Conservation (phyloP, 129 eudicot species). For the Chrysanthemum lavandulifolium region DNA sequence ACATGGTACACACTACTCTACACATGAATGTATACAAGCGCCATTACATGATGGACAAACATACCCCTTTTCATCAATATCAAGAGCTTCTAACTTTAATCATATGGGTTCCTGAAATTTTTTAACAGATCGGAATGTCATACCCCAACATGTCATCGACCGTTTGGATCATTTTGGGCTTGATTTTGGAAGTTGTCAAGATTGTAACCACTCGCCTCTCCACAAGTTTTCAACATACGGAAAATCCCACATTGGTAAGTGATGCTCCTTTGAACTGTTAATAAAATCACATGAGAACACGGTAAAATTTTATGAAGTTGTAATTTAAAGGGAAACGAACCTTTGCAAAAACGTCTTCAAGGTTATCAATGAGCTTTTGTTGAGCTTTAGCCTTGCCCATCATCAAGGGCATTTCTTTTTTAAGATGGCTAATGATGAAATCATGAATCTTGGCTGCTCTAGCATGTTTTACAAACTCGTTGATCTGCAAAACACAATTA, state of each 20-base stretch:
- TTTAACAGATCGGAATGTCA: constrained; percentile 86
- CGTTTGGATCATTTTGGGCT: constrained; percentile 76
- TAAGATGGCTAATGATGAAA: constrained; percentile 83
- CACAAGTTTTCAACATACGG: constrained; percentile 79
- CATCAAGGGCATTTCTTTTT: constrained; percentile 93
- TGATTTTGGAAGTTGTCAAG: constrained; percentile 81
- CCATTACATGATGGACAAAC: background rate
- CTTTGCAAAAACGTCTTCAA: constrained; percentile 78
- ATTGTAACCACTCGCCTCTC: constrained; percentile 67
- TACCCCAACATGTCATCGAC: constrained; percentile 94
- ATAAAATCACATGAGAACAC: background rate
- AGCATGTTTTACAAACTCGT: too few relatives aligned
- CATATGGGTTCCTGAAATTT: constrained; percentile 83
- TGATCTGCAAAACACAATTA: constrained; percentile 44
- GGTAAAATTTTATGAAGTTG: background rate
- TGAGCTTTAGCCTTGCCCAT: constrained; percentile 92
- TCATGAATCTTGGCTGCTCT: constrained; percentile 77
- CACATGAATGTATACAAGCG: constrained; percentile 6
- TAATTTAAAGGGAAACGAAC: constrained; percentile 31
- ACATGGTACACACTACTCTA: constrained; percentile 20
- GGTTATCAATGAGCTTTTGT: constrained; percentile 78
- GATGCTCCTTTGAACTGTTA: constrained; percentile 81
- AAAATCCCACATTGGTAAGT: constrained; percentile 85
- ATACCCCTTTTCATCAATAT: background rate
- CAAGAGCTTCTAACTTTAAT: constrained; percentile 20